Conservation (phyloP, 306 rosid species). For the Vicia faba region DNA sequence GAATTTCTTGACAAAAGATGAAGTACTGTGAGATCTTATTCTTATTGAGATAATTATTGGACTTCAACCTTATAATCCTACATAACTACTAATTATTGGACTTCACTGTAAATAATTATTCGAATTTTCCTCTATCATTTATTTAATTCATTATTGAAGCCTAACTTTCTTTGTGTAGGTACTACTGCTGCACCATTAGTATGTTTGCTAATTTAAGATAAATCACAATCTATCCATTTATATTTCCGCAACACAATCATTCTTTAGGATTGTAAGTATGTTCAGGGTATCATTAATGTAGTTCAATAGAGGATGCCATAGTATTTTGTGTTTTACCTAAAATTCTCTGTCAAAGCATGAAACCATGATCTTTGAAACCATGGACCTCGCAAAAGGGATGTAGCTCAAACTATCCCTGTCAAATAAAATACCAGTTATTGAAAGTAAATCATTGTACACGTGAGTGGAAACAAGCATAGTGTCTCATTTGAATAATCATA, state of each 20-base stretch:
- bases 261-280: conserved; percentile 28
- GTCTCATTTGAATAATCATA: conserved; percentile 17
- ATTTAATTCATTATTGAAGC: no score
- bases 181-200: no score
- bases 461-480: conserved; percentile 1
- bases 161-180: no score
- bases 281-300: conserved; percentile 34
- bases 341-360: conserved; percentile 90
- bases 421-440: conserved; percentile 31
- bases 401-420: conserved; percentile 98
- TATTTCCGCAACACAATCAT: conserved; percentile 27
- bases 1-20: no score
- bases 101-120: no score
- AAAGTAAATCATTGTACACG: no score
- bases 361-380: conserved; percentile 83
- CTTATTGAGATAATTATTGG: no score
- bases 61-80: no score
- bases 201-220: no score
- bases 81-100: no score
- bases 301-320: conserved; percentile 33
- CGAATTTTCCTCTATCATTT: no score
- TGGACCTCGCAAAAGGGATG: conserved; percentile 94
- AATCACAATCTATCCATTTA: conserved; percentile 27
- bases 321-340: conserved; percentile 46
- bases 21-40: no score